Evolutionary conservation across 495 filamentous ascomycete genomes (phyloP).

Genomic region (Penicillium lagena): DNA sequence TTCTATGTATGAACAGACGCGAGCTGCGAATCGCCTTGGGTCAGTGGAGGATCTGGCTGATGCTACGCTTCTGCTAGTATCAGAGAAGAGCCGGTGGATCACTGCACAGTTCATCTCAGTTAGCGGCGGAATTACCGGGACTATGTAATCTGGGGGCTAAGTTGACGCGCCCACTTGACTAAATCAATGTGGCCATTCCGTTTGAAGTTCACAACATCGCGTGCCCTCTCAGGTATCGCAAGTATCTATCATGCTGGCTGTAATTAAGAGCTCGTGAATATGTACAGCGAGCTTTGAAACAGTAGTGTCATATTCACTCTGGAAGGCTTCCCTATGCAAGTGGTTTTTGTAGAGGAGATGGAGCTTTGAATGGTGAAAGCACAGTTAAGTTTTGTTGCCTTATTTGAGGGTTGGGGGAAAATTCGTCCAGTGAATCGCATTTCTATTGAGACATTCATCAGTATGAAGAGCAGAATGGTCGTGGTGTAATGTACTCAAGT

Average conservation of each 20-base stretch:
- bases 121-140: constrained; percentile 4
- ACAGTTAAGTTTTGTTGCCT: too few species aligned
- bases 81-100: constrained; percentile 6
- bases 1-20: too few species aligned
- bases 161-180: background rate
- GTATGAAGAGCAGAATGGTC: too few species aligned
- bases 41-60: constrained; percentile 2
- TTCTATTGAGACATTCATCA: too few species aligned
- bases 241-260: background rate
- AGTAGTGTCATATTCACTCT: background rate
- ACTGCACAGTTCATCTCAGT: constrained; percentile 3
- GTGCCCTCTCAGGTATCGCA: background rate
- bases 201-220: background rate
- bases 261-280: background rate
- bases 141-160: constrained; percentile 1
- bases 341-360: too few species aligned
- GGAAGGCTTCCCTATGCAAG: background rate
- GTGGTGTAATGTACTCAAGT: too few species aligned
- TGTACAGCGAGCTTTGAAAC: constrained; percentile 1
- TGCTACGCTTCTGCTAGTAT: constrained; percentile 1
- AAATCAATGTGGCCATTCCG: background rate
- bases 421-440: too few species aligned
- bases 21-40: too few species aligned
- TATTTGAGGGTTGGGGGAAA: too few species aligned
- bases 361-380: too few species aligned